Evolutionary conservation across 495 filamentous ascomycete genomes (phyloP).

Genomic region (Talaromyces stipitatus): DNA sequence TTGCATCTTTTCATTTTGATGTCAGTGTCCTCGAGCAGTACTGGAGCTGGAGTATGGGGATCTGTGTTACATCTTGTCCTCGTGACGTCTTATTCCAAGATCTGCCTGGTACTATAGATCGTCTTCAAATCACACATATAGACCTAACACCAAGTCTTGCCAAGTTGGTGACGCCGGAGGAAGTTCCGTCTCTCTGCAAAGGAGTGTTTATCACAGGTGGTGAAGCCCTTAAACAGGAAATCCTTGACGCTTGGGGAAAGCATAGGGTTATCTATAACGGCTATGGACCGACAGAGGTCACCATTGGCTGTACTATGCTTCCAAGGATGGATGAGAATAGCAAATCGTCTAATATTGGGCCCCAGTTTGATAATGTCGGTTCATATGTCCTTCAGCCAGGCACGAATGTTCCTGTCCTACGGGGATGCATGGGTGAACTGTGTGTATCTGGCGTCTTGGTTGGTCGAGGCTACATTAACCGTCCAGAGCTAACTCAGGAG

Average conservation of each 20-base stretch:
- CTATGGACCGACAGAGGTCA: slow-evolving; percentile 25
- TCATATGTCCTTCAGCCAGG: slow-evolving; percentile 18
- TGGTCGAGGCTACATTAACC: slow-evolving; percentile 32
- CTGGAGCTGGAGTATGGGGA: slow-evolving; percentile 82
- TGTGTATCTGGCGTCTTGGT: slow-evolving; percentile 29
- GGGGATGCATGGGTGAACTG: slow-evolving; percentile 29
- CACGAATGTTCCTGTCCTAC: slow-evolving; percentile 11
- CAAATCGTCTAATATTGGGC: slow-evolving; percentile 25
- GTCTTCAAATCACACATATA: slow-evolving; percentile 74
- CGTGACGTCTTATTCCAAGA: slow-evolving; percentile 74
- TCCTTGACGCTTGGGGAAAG: slow-evolving; percentile 22
- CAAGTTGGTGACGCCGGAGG: slow-evolving; percentile 14
- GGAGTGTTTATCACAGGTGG: slow-evolving; percentile 18
- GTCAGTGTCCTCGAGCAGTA: slow-evolving; percentile 83
- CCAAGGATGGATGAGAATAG: slow-evolving; percentile 11
- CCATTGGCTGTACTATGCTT: slow-evolving; percentile 22
- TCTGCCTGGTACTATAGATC: slow-evolving; percentile 58
- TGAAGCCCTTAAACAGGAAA: slow-evolving; percentile 20
- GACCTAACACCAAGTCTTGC: slow-evolving; percentile 47
- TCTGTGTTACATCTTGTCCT: slow-evolving; percentile 69
- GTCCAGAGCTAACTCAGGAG: slow-evolving; percentile 25
- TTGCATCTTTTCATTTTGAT: slow-evolving; percentile 84
- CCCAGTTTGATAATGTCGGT: slow-evolving; percentile 20
- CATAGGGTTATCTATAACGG: slow-evolving; percentile 19
- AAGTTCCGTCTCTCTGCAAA: slow-evolving; percentile 18